Conservation (phyloP, 805 yeast genomes). For the Kluyveromyces siamensis region DNA sequence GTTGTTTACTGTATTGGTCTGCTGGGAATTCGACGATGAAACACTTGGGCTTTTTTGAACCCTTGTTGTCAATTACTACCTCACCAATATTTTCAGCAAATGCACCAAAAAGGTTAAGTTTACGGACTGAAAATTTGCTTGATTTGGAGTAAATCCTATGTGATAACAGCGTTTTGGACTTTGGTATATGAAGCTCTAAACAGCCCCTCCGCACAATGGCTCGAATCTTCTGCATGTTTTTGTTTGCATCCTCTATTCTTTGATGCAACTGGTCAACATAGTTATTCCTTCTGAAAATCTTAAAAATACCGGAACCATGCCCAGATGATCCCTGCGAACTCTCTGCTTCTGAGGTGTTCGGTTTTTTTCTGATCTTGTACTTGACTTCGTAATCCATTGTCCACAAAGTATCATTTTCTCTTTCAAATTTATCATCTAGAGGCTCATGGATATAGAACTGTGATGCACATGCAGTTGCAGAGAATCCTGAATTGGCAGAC, state of each 20-base stretch:
- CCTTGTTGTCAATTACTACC: not conserved
- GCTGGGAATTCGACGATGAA: conserved; percentile 19
- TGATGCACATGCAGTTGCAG: not conserved
- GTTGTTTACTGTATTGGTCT: conserved; percentile 18
- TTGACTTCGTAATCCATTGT: conserved; percentile 16
- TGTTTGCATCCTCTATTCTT: not conserved
- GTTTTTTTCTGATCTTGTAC: not conserved
- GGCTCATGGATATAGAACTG: conserved; percentile 17
- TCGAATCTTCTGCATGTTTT: not conserved
- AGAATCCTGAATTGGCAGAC: not conserved
- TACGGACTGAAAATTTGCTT: not conserved
- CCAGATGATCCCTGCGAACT: not conserved
- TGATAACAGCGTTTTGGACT: not conserved
- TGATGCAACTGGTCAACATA: not conserved
- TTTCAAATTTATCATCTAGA: conserved; percentile 13
- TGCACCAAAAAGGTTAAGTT: conserved; percentile 18
- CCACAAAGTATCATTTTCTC: conserved; percentile 16
- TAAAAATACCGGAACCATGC: not conserved
- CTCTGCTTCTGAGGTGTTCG: not conserved
- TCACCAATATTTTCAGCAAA: conserved; percentile 14
- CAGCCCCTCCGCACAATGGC: conserved; percentile 1
- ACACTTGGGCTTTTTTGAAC: conserved; percentile 8
- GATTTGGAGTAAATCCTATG: not conserved
- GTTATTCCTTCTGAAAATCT: not conserved
- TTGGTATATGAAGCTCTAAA: not conserved